These are phyloP conservation scores for Furcasterigmium furcatum DNA, from an alignment of 2,329 filamentous ascomycete species.

Conservation along the genomic window DNA sequence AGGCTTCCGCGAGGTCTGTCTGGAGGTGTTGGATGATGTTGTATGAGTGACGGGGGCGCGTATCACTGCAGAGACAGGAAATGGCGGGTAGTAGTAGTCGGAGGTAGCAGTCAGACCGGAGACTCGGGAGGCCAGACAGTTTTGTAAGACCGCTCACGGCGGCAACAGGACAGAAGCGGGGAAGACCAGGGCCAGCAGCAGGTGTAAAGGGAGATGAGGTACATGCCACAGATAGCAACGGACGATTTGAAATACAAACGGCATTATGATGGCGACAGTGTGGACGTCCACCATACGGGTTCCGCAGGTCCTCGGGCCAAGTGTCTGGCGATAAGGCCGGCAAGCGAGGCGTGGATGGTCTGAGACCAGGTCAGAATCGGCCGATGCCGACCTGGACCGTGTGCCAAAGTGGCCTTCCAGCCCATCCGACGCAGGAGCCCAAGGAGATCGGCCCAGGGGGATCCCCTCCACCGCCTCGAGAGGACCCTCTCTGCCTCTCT, in stretches of 20 bases:
- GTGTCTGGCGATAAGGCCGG: slow-evolving; percentile 28
- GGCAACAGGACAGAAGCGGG: not conserved
- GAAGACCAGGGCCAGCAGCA: not conserved
- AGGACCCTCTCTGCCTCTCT: slow-evolving; percentile 6
- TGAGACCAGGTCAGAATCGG: slow-evolving; percentile 29
- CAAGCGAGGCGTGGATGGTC: slow-evolving; percentile 29
- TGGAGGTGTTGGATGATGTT: too few relatives aligned
- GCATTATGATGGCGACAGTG: slow-evolving; percentile 11
- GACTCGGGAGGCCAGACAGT: not conserved
- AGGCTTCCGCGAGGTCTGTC: too few relatives aligned
- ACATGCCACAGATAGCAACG: not conserved
- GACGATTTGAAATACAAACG: slow-evolving; percentile 12
- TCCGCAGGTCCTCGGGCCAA: slow-evolving; percentile 10
- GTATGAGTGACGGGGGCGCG: too few relatives aligned
- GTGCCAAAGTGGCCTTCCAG: slow-evolving; percentile 2
- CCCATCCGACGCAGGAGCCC: slow-evolving; percentile 5
- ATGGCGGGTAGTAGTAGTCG: too few relatives aligned
- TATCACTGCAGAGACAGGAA: too few relatives aligned
- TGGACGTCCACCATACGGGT: slow-evolving; percentile 1
- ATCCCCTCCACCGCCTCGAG: slow-evolving; percentile 5
- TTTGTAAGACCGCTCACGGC: not conserved
- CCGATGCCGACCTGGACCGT: slow-evolving; percentile 21
- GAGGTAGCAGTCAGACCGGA: too few relatives aligned
- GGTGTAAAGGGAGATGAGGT: not conserved
- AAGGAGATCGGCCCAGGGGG: not conserved